These are phyloP conservation scores for Suillus ampliporus DNA, from an alignment of 768 basidiomycete species.

Conservation along the genomic window DNA sequence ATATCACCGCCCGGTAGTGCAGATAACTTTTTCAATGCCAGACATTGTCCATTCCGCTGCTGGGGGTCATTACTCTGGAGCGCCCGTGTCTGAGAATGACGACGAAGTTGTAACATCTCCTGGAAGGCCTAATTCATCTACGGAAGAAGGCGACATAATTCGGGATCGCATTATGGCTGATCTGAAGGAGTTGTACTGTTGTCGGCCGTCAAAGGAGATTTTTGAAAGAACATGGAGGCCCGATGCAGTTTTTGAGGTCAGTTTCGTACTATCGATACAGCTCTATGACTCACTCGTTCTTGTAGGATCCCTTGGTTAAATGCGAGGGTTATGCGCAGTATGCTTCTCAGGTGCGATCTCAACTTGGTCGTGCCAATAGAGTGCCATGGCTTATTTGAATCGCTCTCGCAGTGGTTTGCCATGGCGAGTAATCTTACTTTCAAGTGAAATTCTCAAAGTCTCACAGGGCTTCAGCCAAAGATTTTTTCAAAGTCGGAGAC, in stretches of 20 bases:
- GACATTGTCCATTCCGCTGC: slow-evolving; percentile 62
- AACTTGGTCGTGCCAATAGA: neutral
- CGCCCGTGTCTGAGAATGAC: slow-evolving; percentile 34
- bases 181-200: slow-evolving; percentile 61
- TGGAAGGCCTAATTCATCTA: slow-evolving; percentile 2
- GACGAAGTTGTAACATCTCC: slow-evolving; percentile 13
- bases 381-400: neutral
- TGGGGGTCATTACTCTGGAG: slow-evolving; percentile 66
- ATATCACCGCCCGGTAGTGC: slow-evolving; percentile 51
- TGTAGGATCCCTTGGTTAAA: slow-evolving; percentile 54
- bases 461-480: slow-evolving; percentile 49
- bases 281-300: neutral
- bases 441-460: slow-evolving; percentile 2
- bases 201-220: slow-evolving; percentile 56
- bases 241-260: slow-evolving; percentile 61
- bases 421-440: slow-evolving; percentile 43
- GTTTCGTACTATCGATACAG: neutral
- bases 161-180: slow-evolving; percentile 61
- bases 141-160: slow-evolving; percentile 44
- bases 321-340: slow-evolving; percentile 57
- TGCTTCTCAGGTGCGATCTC: slow-evolving; percentile 56
- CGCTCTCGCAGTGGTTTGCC: slow-evolving; percentile 50
- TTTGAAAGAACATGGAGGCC: slow-evolving; percentile 57
- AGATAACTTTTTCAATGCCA: slow-evolving; percentile 51
- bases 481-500: slow-evolving; percentile 56